Percentiles rank a stretch among this genome's conserved stretches.
Evolutionary conservation across 805 yeast genomes (phyloP).

Genomic region (Candida krabiensis): DNA sequence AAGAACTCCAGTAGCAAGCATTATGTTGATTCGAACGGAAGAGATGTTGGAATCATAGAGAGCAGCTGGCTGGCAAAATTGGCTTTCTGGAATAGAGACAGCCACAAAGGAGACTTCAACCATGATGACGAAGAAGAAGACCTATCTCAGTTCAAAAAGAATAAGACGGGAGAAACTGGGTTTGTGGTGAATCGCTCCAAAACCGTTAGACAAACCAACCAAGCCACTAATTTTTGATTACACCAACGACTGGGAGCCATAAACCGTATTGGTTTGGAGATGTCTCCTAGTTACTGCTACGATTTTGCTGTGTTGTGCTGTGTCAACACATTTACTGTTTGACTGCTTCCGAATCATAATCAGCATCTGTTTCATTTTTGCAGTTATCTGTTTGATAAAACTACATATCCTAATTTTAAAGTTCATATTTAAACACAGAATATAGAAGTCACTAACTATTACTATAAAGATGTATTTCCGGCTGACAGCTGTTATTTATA

Average conservation of each 20-base stretch:
- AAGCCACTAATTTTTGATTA: constrained; percentile 27
- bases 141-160: constrained; percentile 13
- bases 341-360: too few species aligned
- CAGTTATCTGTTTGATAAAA: too few species aligned
- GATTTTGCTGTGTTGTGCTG: too few species aligned
- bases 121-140: constrained; percentile 24
- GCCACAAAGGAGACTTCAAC: constrained; percentile 24
- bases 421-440: too few species aligned
- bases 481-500: too few species aligned
- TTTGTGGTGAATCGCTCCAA: constrained; percentile 32
- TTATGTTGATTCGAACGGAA: constrained; percentile 36
- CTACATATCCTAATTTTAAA: too few species aligned
- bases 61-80: constrained; percentile 25
- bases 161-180: constrained; percentile 25
- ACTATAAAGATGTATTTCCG: too few species aligned
- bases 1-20: constrained; percentile 21
- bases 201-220: constrained; percentile 28
- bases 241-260: too few species aligned
- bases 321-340: not conserved
- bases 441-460: too few species aligned
- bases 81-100: constrained; percentile 25
- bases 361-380: too few species aligned
- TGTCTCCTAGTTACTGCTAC: too few species aligned
- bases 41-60: constrained; percentile 31
- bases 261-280: too few species aligned